phyloP scores from a whole-genome alignment of 2,329 filamentous ascomycete species.

The Colletotrichum eleusines region DNA sequence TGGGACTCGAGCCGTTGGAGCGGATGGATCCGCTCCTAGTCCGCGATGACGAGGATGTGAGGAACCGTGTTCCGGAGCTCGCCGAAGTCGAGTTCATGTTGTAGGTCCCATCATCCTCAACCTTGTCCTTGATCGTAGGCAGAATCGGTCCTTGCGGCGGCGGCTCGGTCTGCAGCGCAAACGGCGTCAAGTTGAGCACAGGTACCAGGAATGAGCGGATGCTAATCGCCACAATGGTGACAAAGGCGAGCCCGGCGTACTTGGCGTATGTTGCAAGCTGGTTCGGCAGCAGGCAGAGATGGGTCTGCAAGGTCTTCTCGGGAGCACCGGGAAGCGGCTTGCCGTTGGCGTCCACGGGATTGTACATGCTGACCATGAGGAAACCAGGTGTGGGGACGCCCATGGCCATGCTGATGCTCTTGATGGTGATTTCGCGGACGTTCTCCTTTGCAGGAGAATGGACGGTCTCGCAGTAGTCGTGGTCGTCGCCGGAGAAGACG shows the following conservation, averaged over 20 bases:
- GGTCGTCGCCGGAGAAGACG: constrained; percentile 95
- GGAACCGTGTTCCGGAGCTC: constrained; percentile 52
- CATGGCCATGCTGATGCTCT: constrained; percentile 97
- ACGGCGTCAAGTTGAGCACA: constrained; percentile 64
- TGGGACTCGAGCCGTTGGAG: constrained; percentile 44
- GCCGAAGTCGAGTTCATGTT: constrained; percentile 46
- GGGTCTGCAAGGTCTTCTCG: constrained; percentile 80
- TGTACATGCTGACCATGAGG: constrained; percentile 89
- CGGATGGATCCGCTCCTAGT: constrained; percentile 46
- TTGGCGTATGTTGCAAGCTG: constrained; percentile 86
- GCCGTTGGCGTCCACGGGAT: constrained; percentile 78
- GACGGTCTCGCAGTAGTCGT: constrained; percentile 94
- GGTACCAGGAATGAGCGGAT: constrained; percentile 70
- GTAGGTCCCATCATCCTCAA: constrained; percentile 59
- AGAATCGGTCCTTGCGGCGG: constrained; percentile 49
- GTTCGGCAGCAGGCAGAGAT: constrained; percentile 90
- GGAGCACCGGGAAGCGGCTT: constrained; percentile 59
- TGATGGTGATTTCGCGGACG: constrained; percentile 90
- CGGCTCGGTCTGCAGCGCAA: constrained; percentile 61
- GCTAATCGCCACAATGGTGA: constrained; percentile 63
- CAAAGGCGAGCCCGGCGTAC: constrained; percentile 75
- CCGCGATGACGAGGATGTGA: constrained; percentile 46
- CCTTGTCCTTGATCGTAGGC: constrained; percentile 67
- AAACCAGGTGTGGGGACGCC: constrained; percentile 90
- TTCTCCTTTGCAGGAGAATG: constrained; percentile 77